Base-by-base conservation (phyloP, 106 monocot species). In the Vanilla planifolia region DNA sequence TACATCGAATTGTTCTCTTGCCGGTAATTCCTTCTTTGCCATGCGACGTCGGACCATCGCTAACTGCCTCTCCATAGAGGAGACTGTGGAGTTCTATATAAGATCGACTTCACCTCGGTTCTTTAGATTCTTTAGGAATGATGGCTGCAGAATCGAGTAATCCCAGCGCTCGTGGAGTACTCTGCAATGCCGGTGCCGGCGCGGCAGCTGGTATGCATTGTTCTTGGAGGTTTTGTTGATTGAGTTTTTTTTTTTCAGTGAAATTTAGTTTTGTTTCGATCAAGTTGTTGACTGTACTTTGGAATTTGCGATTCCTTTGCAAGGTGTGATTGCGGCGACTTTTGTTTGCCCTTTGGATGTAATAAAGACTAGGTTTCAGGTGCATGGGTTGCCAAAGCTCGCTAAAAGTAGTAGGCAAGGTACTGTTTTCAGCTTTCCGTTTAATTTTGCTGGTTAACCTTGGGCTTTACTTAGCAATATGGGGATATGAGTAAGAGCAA, bases 311-410 rank as follows among this genome's bases (percentile, higher is more conserved):
- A 9, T 60, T 16, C 6, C 16, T 53, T 69, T 79, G 9, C 19
- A 29, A 85, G 85, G 85, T 59, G 73, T 60, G 45, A 73, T 85
- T 22, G 85, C 80, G n/a, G 80, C 84, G 0, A 76, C 84, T 25
- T 80, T 85, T n/a, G 84, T 85, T 10, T 85, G 84, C 62, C 80
- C 80, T 9, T 70, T 85, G 55, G 84, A 85, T 64, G 84, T 85
- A 60, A 85, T 85, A 66, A 85, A 85, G 73, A 85, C 85, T 21
- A 55, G 85, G 67, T 73, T 85, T 58, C 85, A 85, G 55, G 85
- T 85, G 29, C 77, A 73, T 44, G 85, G 85, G 16, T 43, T 70
- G 56, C 75, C 75, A 10, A 71, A 71, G 17, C 67, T 79, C 14
- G 60, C 14, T 25, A 44, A 55, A 7, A 46, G 70, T 17, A 71